Evolutionary conservation across 352 stramenopile species (phyloP).

Genomic region (Pythium graminicola): DNA sequence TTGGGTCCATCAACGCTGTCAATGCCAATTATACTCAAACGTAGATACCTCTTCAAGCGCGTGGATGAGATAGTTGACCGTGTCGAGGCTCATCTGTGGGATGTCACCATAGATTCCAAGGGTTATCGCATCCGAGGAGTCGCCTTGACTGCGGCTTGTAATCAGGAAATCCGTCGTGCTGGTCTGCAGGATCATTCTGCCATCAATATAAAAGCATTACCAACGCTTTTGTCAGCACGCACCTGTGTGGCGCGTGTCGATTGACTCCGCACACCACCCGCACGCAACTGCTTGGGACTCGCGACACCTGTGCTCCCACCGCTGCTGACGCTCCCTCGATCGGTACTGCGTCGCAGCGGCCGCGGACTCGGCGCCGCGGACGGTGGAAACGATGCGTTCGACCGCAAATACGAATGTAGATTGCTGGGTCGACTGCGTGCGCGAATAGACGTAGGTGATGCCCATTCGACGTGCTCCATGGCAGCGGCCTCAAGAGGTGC

Average conservation of each 20-base stretch:
- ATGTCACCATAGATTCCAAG: constrained; percentile 45
- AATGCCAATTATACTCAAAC: too few relatives aligned
- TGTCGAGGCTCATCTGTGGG: constrained; percentile 45
- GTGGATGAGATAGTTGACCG: constrained; percentile 60
- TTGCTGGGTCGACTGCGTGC: constrained; percentile 40
- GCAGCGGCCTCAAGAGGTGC: too few relatives aligned
- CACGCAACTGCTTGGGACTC: constrained; percentile 9
- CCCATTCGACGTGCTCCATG: constrained; percentile 20
- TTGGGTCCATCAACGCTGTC: too few relatives aligned
- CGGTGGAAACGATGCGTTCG: constrained; percentile 31
- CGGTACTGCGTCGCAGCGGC: neutral
- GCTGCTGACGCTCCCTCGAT: constrained; percentile 1
- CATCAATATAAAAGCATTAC: too few relatives aligned
- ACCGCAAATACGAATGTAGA: constrained; percentile 28
- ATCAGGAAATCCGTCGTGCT: neutral
- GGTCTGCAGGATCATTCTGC: constrained; percentile 3
- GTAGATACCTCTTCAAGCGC: constrained; percentile 60
- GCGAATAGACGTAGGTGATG: constrained; percentile 35
- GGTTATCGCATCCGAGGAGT: neutral
- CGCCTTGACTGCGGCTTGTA: neutral
- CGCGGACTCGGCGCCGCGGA: constrained; percentile 14
- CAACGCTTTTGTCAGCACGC: too few relatives aligned
- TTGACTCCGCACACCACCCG: constrained; percentile 1
- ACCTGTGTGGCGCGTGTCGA: constrained; percentile 24
- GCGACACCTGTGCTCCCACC: constrained; percentile 13